Evolutionary conservation across 257 asterid genomes (phyloP).

Genomic region (Gentiana macrophylla): DNA sequence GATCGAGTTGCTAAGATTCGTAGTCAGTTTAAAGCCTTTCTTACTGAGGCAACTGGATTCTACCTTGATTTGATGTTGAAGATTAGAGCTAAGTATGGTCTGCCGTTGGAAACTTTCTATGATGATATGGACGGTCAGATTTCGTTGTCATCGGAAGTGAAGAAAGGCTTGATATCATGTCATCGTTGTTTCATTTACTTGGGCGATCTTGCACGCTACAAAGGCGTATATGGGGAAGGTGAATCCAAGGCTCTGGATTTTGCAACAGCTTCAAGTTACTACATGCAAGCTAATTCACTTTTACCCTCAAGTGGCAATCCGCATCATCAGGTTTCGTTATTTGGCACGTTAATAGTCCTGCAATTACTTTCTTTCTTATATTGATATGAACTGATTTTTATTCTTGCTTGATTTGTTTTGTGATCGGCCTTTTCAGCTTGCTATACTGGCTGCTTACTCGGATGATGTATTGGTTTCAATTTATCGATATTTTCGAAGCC

Average conservation of each 20-base stretch:
- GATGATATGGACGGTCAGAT: conserved; percentile 56
- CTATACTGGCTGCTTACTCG: conserved; percentile 79
- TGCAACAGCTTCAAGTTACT: conserved; percentile 86
- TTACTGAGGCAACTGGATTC: conserved; percentile 93
- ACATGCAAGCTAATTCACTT: conserved; percentile 74
- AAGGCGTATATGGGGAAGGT: conserved; percentile 87
- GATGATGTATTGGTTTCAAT: conserved; percentile 69
- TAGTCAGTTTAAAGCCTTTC: conserved; percentile 73
- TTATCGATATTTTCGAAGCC: conserved; percentile 91
- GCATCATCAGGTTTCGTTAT: conserved; percentile 70
- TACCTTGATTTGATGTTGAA: conserved; percentile 92
- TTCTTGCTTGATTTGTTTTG: neutral
- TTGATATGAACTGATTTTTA: neutral
- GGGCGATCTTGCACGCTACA: conserved; percentile 97
- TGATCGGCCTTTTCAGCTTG: conserved; percentile 53
- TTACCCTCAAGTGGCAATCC: conserved; percentile 96
- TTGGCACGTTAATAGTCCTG: conserved; percentile 1
- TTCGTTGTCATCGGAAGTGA: conserved; percentile 42
- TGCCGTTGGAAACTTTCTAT: conserved; percentile 54
- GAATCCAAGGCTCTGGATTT: conserved; percentile 78
- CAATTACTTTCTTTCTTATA: conserved; percentile 3
- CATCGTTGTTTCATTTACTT: conserved; percentile 89
- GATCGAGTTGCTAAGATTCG: conserved; percentile 75
- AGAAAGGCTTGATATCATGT: conserved; percentile 77
- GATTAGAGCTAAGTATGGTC: conserved; percentile 74